Evolutionary conservation across 176 grass and related monocot species (phyloP).

Genomic region (maize (Zea mays)): Zm-B73-REFERENCE-NAM-5.0 NC_050104.1:155463001-155463500

Average conservation of each 20-base stretch:
- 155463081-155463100: neutral
- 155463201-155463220: neutral
- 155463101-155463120: neutral
- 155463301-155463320: neutral
- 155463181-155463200: neutral
- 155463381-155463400: conserved; percentile 2
- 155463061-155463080: neutral
- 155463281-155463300: neutral
- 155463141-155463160: neutral
- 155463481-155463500: conserved; percentile 79
- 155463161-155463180: neutral
- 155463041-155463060: neutral
- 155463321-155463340: neutral
- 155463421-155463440: conserved; percentile 85
- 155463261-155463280: neutral
- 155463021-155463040: neutral
- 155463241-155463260: neutral
- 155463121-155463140: neutral
- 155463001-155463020: conserved; percentile 17
- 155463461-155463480: conserved; percentile 84
- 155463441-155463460: conserved; percentile 79
- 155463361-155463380: neutral
- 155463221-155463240: neutral
- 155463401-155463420: conserved; percentile 30
- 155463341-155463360: neutral